Base-by-base conservation (phyloP, 2,329 filamentous ascomycete genomes). In the Mollisiaceae sp. region DNA sequence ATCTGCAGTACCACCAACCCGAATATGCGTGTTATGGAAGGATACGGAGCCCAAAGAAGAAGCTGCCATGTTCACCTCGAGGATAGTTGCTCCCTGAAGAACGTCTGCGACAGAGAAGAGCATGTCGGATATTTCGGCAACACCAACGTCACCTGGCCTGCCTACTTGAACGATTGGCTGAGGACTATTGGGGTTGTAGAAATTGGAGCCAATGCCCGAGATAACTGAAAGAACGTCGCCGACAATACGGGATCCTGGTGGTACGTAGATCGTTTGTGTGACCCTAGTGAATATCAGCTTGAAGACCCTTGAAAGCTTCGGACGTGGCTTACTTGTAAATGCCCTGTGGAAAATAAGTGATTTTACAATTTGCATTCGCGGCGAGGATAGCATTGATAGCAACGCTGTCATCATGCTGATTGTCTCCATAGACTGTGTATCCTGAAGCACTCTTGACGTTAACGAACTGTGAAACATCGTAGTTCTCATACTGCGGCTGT, bases 61-160 rank as follows among this genome's bases (percentile, higher is more conserved):
- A n/a, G 45, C n/a, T 9, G 45, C 45, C 45, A 50, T 50, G 8
- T 83, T 84, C 84, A 87, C 69, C 88, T 80, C 5, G 81, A 85
- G 0, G 71, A 65, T 72, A 74, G 85, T 82, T 5, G 58, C 24
- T 36, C 68, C 94, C 47, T 62, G 60, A 22, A 56, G 52, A 22
- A 50, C 45, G n/a, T 50, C 45, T 22, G 45, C 45, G 45, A 50
- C 45, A 6, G 59, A 62, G 22, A 91, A 79, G 36, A 91, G 82
- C 73, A 89, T 82, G 66, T 89, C 86, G 0, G 82, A 84, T 78
- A 86, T 85, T 74, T 91, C 87, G 8, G 90, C 80, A 2, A 75
- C 77, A 8, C 89, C 89, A 1, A 75, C 75, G 8, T 89, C 82
- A 3, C 87, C 87, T 0, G 78, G 64, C 2, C 78, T 77, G 18